A percentile compares a stretch with the other conserved stretches of the same genome.
Evolutionary conservation across 2,329 filamentous ascomycete genomes (phyloP).

Genomic region (Phaeosphaeria sp.): DNA sequence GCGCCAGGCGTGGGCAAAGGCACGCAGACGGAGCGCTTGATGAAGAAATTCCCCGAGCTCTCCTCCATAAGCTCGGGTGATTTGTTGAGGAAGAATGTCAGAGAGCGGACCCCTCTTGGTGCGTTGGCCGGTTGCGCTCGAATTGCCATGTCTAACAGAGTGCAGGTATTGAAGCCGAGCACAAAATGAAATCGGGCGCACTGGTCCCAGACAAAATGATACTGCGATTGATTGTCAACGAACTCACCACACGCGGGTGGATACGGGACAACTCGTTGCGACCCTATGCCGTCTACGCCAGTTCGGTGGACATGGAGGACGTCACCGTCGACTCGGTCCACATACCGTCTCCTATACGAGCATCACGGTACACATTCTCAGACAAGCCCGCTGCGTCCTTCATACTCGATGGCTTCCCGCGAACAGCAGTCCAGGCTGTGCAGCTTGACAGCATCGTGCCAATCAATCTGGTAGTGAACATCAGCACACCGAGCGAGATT

Average conservation of each 20-base stretch:
- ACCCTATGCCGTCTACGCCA: constrained; percentile 54
- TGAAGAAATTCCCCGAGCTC: constrained; percentile 85
- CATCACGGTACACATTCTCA: constrained; percentile 55
- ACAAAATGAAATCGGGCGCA: constrained; percentile 82
- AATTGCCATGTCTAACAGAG: constrained; percentile 14
- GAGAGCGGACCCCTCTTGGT: constrained; percentile 86
- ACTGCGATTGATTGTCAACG: constrained; percentile 87
- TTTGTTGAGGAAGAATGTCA: constrained; percentile 89
- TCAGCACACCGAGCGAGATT: constrained; percentile 84
- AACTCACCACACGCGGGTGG: constrained; percentile 87
- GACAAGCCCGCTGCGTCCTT: constrained; percentile 84
- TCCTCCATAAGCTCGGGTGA: constrained; percentile 94
- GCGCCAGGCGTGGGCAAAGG: constrained; percentile 98
- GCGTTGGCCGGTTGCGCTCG: constrained; percentile 30
- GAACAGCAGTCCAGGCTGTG: constrained; percentile 79
- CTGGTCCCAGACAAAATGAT: constrained; percentile 94
- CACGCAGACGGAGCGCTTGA: constrained; percentile 89
- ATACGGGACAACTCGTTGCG: constrained; percentile 61
- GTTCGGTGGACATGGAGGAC: constrained; percentile 38
- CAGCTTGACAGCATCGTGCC: constrained; percentile 82
- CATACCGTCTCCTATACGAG: constrained; percentile 48
- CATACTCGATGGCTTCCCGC: constrained; percentile 94
- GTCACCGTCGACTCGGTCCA: constrained; percentile 50
- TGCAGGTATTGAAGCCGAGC: constrained; percentile 86
- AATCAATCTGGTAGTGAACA: constrained; percentile 91